Conservation (phyloP, 2,329 filamentous ascomycete species). For the Fusarium nygamai region DNA sequence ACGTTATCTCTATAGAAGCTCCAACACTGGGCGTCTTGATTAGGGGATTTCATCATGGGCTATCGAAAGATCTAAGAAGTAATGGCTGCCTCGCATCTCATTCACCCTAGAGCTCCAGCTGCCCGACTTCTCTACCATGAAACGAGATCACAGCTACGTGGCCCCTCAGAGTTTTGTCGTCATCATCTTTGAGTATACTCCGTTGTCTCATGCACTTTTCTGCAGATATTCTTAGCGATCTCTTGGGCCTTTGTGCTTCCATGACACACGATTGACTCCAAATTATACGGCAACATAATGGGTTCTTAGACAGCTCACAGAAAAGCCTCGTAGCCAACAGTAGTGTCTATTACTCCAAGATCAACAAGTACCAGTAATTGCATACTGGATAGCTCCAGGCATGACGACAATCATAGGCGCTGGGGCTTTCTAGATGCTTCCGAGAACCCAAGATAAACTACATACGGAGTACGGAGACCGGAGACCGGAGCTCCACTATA, state of each 20-base stretch:
- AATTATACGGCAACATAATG: rapidly evolving
- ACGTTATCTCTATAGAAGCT: not conserved
- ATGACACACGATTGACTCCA: rapidly evolving
- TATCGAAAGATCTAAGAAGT: not conserved
- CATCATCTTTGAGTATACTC: not conserved
- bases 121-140: rapidly evolving
- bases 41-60: not conserved
- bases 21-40: rapidly evolving
- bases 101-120: not conserved
- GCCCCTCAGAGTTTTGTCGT: not conserved
- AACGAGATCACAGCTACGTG: not conserved
- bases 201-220: rapidly evolving
- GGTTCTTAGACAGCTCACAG: too few relatives aligned
- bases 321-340: not conserved
- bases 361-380: not conserved
- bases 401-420: not conserved
- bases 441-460: not conserved
- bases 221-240: rapidly evolving
- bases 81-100: too few relatives aligned
- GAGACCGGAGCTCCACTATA: not conserved
- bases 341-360: rapidly evolving
- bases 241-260: rapidly evolving
- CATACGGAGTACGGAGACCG: too few relatives aligned
- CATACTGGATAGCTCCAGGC: not conserved
- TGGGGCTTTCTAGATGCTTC: too few relatives aligned